phyloP scores from a whole-genome alignment of 768 basidiomycete species.

The Phaffia tasmanica region DNA sequence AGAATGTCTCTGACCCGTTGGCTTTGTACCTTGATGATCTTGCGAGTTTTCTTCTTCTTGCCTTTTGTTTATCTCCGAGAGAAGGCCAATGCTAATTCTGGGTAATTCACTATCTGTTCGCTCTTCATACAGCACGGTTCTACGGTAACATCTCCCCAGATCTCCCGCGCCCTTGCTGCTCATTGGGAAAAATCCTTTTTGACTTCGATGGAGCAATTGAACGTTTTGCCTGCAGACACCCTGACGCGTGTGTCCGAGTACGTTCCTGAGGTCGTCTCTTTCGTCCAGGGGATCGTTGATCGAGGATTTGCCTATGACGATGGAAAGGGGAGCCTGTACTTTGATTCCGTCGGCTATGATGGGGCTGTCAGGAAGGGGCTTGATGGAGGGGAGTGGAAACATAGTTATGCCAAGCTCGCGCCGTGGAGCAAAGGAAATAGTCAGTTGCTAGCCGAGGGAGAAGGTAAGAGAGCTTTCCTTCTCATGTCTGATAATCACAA shows the following conservation, averaged over 20 bases:
- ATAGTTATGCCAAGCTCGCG: constrained; percentile 86
- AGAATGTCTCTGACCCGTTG: constrained; percentile 65
- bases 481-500: neutral
- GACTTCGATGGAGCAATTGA: constrained; percentile 78
- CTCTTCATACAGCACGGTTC: constrained; percentile 50
- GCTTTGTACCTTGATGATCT: constrained; percentile 60
- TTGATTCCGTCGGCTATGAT: constrained; percentile 76
- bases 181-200: constrained; percentile 88
- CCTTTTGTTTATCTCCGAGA: constrained; percentile 25
- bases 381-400: constrained; percentile 39
- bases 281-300: constrained; percentile 69
- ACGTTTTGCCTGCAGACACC: constrained; percentile 75
- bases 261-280: constrained; percentile 83
- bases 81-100: neutral
- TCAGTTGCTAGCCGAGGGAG: constrained; percentile 78
- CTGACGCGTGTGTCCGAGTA: constrained; percentile 94
- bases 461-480: constrained; percentile 48
- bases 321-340: constrained; percentile 76
- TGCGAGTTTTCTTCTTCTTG: constrained; percentile 41
- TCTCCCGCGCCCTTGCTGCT: constrained; percentile 68
- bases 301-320: constrained; percentile 71
- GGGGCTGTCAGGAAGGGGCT: constrained; percentile 29
- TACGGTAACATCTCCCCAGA: constrained; percentile 72
- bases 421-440: constrained; percentile 93
- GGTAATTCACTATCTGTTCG: constrained; percentile 16